phyloP scores from a whole-genome alignment of 163 green algal genomes.

The Chloromonas sp. region DNA sequence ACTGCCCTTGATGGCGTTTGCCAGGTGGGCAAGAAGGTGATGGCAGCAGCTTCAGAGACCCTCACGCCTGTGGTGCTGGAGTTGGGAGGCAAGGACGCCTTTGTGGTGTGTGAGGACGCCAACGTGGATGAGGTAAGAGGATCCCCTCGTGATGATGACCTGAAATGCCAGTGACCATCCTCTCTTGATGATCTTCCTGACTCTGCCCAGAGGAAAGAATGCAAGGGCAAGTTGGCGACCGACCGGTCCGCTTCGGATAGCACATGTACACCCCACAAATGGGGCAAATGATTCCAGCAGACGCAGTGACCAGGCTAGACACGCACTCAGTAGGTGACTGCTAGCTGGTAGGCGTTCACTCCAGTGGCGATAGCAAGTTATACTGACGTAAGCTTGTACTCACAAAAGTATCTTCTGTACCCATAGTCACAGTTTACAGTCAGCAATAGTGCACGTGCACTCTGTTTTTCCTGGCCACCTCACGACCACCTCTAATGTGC shows the following conservation, averaged over 20 bases:
- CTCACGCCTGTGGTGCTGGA: conserved; percentile 93
- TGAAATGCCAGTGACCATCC: neutral
- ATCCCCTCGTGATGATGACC: neutral
- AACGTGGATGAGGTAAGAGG: conserved; percentile 36
- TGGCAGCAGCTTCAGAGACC: conserved; percentile 77
- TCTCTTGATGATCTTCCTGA: neutral
- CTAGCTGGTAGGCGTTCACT: too few relatives aligned
- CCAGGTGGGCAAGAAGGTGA: conserved; percentile 56
- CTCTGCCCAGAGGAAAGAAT: neutral
- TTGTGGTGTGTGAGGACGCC: conserved; percentile 90
- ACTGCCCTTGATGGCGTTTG: too few relatives aligned
- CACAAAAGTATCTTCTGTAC: too few relatives aligned
- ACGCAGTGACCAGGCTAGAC: too few relatives aligned
- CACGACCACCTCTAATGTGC: neutral
- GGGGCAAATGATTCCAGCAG: too few relatives aligned
- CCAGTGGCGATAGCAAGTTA: too few relatives aligned
- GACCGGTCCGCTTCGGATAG: too few relatives aligned
- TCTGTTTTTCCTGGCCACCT: neutral
- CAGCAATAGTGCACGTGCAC: neutral
- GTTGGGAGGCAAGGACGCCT: conserved; percentile 94
- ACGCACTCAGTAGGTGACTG: too few relatives aligned
- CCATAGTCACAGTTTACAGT: too few relatives aligned
- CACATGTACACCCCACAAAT: too few relatives aligned
- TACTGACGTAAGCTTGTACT: too few relatives aligned
- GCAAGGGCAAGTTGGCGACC: neutral